Percentiles rank a stretch among this genome's conserved stretches.
Conservation (phyloP, 768 basidiomycete species). For the Saitozyma sp. region DNA sequence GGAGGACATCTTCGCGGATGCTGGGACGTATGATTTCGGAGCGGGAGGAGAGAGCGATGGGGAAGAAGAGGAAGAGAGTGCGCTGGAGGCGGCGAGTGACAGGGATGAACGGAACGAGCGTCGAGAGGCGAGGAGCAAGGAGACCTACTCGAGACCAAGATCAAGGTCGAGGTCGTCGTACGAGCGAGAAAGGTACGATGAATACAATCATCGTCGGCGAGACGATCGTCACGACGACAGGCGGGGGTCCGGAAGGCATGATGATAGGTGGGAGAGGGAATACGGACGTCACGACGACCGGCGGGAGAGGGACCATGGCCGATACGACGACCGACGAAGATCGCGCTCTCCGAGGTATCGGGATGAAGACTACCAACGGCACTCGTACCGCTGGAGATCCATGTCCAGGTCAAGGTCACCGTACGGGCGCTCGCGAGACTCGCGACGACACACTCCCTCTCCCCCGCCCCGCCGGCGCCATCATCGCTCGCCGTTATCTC, state of each 20-base stretch:
- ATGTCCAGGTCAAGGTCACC: no score
- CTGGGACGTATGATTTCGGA: slow-evolving; percentile 76
- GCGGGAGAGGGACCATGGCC: background rate
- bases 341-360: background rate
- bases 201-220: slow-evolving; percentile 6
- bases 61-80: slow-evolving; percentile 58
- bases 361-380: no score
- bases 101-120: slow-evolving; percentile 54
- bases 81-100: slow-evolving; percentile 57
- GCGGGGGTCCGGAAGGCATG: background rate
- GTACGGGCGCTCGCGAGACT: slow-evolving; percentile 1
- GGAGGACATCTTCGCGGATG: slow-evolving; percentile 78
- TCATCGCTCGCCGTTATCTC: background rate
- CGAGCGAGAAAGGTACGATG: no score
- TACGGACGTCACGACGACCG: background rate
- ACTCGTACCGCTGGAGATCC: no score
- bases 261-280: background rate
- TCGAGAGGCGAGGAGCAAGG: background rate
- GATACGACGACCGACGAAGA: slow-evolving; percentile 1
- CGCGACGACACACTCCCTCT: slow-evolving; percentile 6
- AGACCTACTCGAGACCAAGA: slow-evolving; percentile 18
- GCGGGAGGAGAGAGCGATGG: slow-evolving; percentile 62
- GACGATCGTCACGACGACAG: slow-evolving; percentile 1
- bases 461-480: slow-evolving; percentile 6
- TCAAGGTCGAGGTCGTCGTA: slow-evolving; percentile 11